Evolutionary conservation across 2,329 filamentous ascomycete genomes (phyloP), one percentile per base, ranked within the genome.

Genomic region (Cladosporium sp.): DNA sequence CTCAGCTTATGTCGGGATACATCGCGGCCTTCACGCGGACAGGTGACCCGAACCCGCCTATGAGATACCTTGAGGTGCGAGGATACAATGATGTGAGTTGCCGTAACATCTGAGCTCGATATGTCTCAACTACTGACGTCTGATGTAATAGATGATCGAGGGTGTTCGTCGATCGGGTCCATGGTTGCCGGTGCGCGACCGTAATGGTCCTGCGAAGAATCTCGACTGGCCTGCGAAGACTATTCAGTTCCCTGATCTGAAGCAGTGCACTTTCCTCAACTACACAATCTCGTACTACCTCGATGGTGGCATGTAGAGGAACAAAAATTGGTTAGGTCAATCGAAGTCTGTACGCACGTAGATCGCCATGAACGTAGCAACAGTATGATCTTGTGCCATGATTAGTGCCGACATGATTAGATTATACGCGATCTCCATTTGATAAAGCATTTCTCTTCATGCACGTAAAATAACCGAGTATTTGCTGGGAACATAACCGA

Each of bases 1-100:
- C 69, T 9, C 75, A 79, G 56, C 59, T 79, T 13, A 70, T 70
- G 4, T 70, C 68, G 0, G 70, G 68, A 0, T 78, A 78, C 55
- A 82, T 80, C 59, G 72, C 72, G 1, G 65, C 72, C 1, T 83
- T 83, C 58, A 73, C 76, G 1, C 70, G 74, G 55, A 72, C 66
- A 0, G 73, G 73, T 8, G 66, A 80, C 49, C 79, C 79, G 2
- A 82, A 81, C 58, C 74, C 76, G 0, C 70, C 74, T 11, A 22
- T 56, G 5, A 67, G 60, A 6, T 80, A 74, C 54, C 60, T 82
- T 28, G 54, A 60, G 40, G 73, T 72, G 0, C 71, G 79, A 42
- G 74, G 75, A 0, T 79, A 80, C 55, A 61, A 62, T 4, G 72
- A 68, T 56, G 72, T 71, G 41, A 46, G 56, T 54, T 37, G 19